Evolutionary conservation across 2,329 filamentous ascomycete genomes (phyloP).

Genomic region (Fusarium duplospermum): DNA sequence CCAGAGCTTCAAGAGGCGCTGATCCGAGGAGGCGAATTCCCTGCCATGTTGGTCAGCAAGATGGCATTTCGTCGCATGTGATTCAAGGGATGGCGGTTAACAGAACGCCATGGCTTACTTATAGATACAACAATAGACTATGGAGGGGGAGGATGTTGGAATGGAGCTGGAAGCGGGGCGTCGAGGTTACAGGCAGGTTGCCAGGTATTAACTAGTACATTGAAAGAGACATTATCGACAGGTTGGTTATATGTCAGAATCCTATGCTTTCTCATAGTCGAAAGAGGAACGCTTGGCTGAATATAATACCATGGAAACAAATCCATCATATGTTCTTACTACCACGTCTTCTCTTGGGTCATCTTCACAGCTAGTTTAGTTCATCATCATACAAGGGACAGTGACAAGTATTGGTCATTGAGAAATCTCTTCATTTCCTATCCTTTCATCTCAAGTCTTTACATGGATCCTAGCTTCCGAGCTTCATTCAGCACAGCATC

Average conservation of each 20-base stretch:
- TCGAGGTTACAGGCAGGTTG: constrained; percentile 1
- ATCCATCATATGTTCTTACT: neutral
- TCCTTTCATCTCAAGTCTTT: constrained; percentile 40
- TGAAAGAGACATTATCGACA: neutral
- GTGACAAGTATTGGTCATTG: constrained; percentile 12
- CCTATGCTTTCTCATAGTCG: neutral
- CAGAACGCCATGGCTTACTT: neutral
- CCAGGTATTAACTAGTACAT: neutral
- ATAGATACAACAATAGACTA: neutral
- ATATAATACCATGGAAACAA: neutral
- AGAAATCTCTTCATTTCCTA: constrained; percentile 43
- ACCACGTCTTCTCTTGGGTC: neutral
- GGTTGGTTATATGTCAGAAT: neutral
- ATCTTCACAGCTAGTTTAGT: neutral
- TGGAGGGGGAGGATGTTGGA: neutral
- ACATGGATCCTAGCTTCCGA: constrained; percentile 29
- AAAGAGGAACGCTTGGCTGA: neutral
- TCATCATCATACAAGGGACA: neutral
- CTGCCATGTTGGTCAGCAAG: constrained; percentile 25
- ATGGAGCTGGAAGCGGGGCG: constrained; percentile 12
- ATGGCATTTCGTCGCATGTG: constrained; percentile 24
- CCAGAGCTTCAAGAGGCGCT: constrained; percentile 27
- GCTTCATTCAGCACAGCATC: neutral
- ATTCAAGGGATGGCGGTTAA: neutral
- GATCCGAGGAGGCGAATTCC: constrained; percentile 34